Percentiles rank a stretch among this genome's conserved stretches.
Evolutionary conservation across 768 basidiomycete species (phyloP).

Genomic region (Boletus reticuloceps): DNA sequence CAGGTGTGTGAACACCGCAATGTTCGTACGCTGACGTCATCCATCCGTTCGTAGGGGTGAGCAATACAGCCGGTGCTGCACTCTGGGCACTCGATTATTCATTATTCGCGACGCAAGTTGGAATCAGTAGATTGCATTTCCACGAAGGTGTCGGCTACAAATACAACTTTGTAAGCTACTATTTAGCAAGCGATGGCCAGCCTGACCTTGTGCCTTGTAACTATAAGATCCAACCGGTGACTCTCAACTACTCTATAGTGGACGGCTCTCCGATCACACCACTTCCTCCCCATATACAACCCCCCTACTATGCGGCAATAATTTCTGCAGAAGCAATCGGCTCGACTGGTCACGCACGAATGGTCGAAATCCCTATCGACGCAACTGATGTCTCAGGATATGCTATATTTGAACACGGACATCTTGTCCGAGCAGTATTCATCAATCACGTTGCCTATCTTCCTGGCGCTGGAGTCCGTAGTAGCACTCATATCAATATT

Average conservation of each 20-base stretch:
- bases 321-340: constrained; percentile 60
- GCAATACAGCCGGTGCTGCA: constrained; percentile 68
- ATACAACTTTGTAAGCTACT: constrained; percentile 52
- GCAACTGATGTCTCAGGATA: constrained; percentile 54
- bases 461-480: constrained; percentile 33
- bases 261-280: constrained; percentile 55
- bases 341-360: constrained; percentile 36
- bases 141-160: constrained; percentile 71
- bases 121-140: constrained; percentile 55
- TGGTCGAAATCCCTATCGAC: constrained; percentile 49
- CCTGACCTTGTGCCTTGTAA: constrained; percentile 1
- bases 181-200: background rate
- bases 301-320: constrained; percentile 64
- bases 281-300: constrained; percentile 58
- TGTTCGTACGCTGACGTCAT: background rate
- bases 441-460: constrained; percentile 59
- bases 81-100: constrained; percentile 68
- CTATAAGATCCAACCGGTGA: constrained; percentile 58
- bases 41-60: constrained; percentile 43
- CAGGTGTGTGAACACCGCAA: constrained; percentile 5
- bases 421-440: constrained; percentile 49
- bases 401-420: constrained; percentile 51
- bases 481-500: constrained; percentile 42
- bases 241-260: constrained; percentile 54
- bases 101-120: constrained; percentile 55